Percentiles rank a stretch among this genome's conserved stretches.
Conservation (phyloP, 2,329 filamentous ascomycete genomes). For the Epichloe uncinata region DNA sequence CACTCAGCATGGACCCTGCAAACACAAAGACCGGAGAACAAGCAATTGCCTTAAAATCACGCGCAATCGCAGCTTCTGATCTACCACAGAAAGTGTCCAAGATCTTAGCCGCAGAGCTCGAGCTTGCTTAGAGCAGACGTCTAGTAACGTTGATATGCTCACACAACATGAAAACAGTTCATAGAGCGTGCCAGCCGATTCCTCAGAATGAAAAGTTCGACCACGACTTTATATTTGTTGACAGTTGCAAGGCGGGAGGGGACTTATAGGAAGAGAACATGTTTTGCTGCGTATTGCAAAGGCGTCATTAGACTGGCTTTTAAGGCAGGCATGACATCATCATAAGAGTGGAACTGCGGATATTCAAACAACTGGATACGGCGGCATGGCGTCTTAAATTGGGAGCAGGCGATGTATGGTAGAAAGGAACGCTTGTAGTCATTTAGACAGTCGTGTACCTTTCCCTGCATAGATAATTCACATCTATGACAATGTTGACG, state of each 20-base stretch:
- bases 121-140: slow-evolving; percentile 19
- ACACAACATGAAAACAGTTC: neutral
- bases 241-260: neutral
- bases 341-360: neutral
- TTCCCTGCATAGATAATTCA: no score
- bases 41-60: slow-evolving; percentile 52
- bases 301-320: neutral
- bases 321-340: neutral
- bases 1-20: slow-evolving; percentile 52
- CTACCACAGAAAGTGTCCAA: slow-evolving; percentile 52
- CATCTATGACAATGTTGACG: no score
- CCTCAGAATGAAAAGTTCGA: neutral
- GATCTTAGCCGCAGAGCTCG: slow-evolving; percentile 57
- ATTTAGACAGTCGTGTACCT: neutral
- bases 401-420: neutral
- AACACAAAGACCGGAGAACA: slow-evolving; percentile 68
- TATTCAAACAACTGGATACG: neutral
- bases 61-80: slow-evolving; percentile 41
- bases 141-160: neutral
- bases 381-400: neutral
- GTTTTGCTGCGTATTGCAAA: neutral
- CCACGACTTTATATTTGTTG: neutral
- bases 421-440: neutral
- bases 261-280: neutral
- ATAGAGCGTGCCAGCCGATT: neutral